Conservation (phyloP, 768 basidiomycete genomes). For the Chalciporus chontae region DNA sequence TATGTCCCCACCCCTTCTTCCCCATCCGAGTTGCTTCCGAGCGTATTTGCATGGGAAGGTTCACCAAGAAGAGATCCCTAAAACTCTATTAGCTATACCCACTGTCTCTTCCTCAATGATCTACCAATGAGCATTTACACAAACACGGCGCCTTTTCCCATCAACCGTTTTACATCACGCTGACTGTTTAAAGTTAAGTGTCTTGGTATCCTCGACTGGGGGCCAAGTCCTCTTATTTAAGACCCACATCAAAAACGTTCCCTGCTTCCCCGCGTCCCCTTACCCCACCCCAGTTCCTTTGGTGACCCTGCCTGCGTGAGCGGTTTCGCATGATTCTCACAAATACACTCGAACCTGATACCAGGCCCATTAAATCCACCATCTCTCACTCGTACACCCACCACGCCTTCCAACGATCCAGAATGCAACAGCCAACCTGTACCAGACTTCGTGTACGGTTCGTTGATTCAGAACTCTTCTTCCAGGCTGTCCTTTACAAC, state of each 20-base stretch:
- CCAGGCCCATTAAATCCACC: conserved; percentile 28
- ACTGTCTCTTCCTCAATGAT: conserved; percentile 18
- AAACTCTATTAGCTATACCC: conserved; percentile 31
- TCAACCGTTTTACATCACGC: conserved; percentile 34
- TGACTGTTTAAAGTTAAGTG: conserved; percentile 29
- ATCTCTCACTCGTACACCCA: conserved; percentile 18
- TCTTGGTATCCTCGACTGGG: conserved; percentile 17
- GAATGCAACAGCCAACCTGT: conserved; percentile 70
- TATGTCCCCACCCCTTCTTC: not conserved
- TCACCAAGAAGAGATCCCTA: conserved; percentile 20
- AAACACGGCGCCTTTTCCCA: conserved; percentile 22
- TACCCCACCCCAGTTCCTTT: conserved; percentile 4
- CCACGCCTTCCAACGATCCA: conserved; percentile 16
- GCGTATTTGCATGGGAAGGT: not conserved
- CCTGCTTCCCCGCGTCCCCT: conserved; percentile 8
- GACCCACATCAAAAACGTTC: conserved; percentile 16
- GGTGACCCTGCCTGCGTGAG: conserved; percentile 17
- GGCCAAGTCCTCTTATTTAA: conserved; percentile 28
- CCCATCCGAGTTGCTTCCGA: not conserved
- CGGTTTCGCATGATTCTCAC: conserved; percentile 27
- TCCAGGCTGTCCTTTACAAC: not conserved
- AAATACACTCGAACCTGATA: conserved; percentile 17
- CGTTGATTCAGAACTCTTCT: not conserved
- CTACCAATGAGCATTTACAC: conserved; percentile 20
- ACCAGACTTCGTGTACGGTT: conserved; percentile 52